Evolutionary conservation across 164 flowering plant genomes (phyloP).

Genomic region (Warburgia ugandensis): DNA sequence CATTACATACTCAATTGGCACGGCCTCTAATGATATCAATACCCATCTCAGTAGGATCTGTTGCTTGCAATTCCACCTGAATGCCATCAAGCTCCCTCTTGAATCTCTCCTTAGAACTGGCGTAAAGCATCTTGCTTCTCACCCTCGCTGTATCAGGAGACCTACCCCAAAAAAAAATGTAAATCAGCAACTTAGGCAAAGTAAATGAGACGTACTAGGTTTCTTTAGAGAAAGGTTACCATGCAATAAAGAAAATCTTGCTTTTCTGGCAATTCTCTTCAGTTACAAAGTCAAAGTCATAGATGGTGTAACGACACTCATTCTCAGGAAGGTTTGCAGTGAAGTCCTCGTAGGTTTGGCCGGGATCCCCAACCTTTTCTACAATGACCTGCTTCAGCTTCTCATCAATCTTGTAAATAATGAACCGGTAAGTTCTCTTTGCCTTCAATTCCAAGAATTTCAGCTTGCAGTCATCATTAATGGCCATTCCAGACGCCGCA

Average conservation of each 20-base stretch:
- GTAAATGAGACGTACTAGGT: background rate
- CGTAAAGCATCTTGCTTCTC: too few species aligned
- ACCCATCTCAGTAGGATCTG: conserved; percentile 52
- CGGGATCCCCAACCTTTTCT: conserved; percentile 61
- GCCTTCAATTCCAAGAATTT: conserved; percentile 65
- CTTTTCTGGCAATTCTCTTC: conserved; percentile 53
- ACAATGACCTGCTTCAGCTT: conserved; percentile 60
- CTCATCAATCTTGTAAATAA: conserved; percentile 64
- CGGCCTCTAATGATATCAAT: conserved; percentile 52
- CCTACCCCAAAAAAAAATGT: conserved; percentile 19
- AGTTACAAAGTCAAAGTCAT: conserved; percentile 59
- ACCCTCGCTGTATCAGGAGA: conserved; percentile 51
- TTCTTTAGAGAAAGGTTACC: conserved; percentile 21
- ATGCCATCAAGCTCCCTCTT: too few species aligned
- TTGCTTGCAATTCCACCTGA: too few species aligned
- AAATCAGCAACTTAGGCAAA: background rate
- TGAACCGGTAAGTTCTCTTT: conserved; percentile 55
- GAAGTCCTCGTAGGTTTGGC: conserved; percentile 49
- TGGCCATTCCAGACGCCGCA: conserved; percentile 66
- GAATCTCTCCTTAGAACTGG: too few species aligned
- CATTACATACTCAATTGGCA: conserved; percentile 23
- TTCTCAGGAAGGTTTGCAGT: conserved; percentile 50
- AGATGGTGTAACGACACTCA: conserved; percentile 60
- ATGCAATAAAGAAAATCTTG: conserved; percentile 67
- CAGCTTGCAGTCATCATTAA: conserved; percentile 67